Percentiles rank a stretch among this genome's conserved stretches.
Conservation (phyloP, 1,139 yeast genomes). For the Nadsonia starkeyi-henricii region DNA sequence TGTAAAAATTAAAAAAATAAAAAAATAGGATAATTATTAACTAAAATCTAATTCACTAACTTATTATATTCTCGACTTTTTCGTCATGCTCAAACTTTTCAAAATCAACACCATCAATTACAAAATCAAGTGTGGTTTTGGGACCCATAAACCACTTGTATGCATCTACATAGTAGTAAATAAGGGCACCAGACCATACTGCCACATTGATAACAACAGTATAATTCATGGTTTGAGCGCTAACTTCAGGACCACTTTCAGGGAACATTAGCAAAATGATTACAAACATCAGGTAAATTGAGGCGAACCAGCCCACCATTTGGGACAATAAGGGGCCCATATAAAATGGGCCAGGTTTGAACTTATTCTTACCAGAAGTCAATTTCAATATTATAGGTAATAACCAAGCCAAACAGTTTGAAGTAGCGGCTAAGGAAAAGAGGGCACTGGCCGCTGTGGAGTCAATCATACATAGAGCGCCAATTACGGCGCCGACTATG, state of each 20-base stretch:
- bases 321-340: slow-evolving; percentile 38
- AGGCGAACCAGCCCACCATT: slow-evolving; percentile 15
- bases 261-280: slow-evolving; percentile 50
- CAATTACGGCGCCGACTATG: slow-evolving; percentile 33
- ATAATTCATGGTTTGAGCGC: slow-evolving; percentile 44
- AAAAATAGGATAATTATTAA: too few species aligned
- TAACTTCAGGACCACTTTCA: slow-evolving; percentile 33
- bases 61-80: too few species aligned
- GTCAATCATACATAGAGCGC: slow-evolving; percentile 45
- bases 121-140: slow-evolving; percentile 34
- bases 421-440: slow-evolving; percentile 45
- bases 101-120: slow-evolving; percentile 13
- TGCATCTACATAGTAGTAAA: slow-evolving; percentile 42
- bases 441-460: slow-evolving; percentile 48
- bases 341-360: slow-evolving; percentile 52
- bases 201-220: slow-evolving; percentile 48
- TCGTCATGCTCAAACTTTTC: background rate
- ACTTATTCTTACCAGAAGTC: slow-evolving; percentile 29
- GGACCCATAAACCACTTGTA: slow-evolving; percentile 55
- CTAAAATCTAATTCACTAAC: too few species aligned
- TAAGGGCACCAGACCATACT: slow-evolving; percentile 36
- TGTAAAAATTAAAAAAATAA: too few species aligned
- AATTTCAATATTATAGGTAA: slow-evolving; percentile 38
- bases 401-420: slow-evolving; percentile 47
- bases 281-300: slow-evolving; percentile 34